Base-by-base conservation (phyloP, 179 eudicot genomes). In the Pouteria campechiana region DNA sequence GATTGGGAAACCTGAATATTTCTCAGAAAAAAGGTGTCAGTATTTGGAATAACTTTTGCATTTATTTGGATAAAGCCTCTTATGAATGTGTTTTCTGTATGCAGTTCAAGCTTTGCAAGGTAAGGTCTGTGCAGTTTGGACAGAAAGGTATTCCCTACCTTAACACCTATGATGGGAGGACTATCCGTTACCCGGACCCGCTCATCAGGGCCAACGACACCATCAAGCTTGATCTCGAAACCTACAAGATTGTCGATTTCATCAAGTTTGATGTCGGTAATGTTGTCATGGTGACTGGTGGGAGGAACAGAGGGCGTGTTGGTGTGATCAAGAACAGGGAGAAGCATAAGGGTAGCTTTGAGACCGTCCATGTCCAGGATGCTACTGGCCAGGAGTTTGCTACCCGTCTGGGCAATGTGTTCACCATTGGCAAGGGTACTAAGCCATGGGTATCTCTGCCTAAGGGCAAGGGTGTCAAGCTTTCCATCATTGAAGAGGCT, bases 251-350 rank as follows among this genome's bases (percentile, higher is more conserved):
- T 25, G 48, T 47, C 17, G 79, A 73, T 34, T 73, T 73, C 58
- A 73, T 73, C 53, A 74, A 73, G 64, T 73, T 73, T 43, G 79
- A 73, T 54, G 79, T 73, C 6, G 78, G 78, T 1, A 72, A 72
- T 67, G 74, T 72, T 43, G 78, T 67, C 1, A 72, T 72, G 78
- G 78, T 72, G 50, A 72, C 74, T 29, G 78, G 78, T 32, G 78
- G 78, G 32, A 67, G 78, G 44, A 61, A 69, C 32, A 69, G 65
- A 29, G 70, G 74, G 4, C 68, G 73, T 25, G 73, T 68, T 61
- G 73, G 73, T 8, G 44, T 68, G 10, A 42, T 68, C 39, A 68
- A 69, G 57, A 69, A 50, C 52, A 57, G 74, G 45, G 77, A 71
- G 60, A 71, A 71, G 63, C 77, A 71, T 27, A 71, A 71, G 67